phyloP scores from a whole-genome alignment of 345 rosid genomes.

The Euphorbia pulcherrima region DNA sequence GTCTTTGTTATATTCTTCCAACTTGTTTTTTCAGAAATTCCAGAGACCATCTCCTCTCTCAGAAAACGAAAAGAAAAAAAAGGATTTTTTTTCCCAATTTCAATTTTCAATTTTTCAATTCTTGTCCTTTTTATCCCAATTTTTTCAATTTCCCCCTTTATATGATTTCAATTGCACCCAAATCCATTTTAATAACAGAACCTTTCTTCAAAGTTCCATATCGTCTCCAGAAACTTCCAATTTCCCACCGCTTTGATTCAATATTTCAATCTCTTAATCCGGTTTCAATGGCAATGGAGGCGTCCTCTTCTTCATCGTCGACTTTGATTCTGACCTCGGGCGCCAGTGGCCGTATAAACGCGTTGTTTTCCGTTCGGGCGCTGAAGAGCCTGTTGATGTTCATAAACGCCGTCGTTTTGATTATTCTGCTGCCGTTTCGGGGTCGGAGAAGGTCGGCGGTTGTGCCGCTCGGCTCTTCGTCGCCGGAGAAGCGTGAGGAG shows the following conservation, averaged over 20 bases:
- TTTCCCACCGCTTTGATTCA: too few species aligned
- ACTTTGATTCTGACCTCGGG: slow-evolving; percentile 71
- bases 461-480: background rate
- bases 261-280: background rate
- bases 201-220: background rate
- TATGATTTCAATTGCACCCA: background rate
- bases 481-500: slow-evolving; percentile 27
- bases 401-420: slow-evolving; percentile 42
- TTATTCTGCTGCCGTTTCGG: slow-evolving; percentile 57
- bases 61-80: too few species aligned
- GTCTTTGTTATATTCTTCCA: too few species aligned
- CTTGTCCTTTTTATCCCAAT: background rate
- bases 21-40: too few species aligned
- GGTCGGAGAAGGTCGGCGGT: slow-evolving; percentile 27
- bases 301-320: slow-evolving; percentile 25
- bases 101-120: too few species aligned
- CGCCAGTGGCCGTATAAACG: slow-evolving; percentile 72
- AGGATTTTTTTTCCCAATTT: too few species aligned
- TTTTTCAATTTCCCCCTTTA: background rate
- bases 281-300: slow-evolving; percentile 35
- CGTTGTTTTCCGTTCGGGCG: slow-evolving; percentile 52
- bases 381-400: slow-evolving; percentile 39
- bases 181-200: background rate
- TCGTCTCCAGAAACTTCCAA: background rate
- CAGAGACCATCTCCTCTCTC: too few species aligned